These are phyloP conservation scores for Exidia glandulosa DNA, from an alignment of 768 basidiomycete genomes.

Conservation along the genomic window DNA sequence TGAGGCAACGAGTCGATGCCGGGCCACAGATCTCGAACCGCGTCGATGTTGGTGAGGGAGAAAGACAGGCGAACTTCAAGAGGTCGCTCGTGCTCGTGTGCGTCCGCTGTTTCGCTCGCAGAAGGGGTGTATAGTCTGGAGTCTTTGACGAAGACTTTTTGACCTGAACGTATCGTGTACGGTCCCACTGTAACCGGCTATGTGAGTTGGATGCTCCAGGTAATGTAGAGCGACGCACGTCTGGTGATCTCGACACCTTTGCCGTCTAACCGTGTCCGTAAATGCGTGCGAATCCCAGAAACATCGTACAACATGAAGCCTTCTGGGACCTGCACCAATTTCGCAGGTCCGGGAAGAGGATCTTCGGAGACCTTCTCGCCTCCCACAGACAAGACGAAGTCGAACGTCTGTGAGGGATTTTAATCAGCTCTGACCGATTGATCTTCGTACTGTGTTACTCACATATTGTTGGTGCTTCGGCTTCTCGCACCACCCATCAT, in stretches of 20 bases:
- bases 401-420: slow-evolving; percentile 46
- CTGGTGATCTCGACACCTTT: slow-evolving; percentile 80
- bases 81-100: slow-evolving; percentile 17
- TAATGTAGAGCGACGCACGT: slow-evolving; percentile 38
- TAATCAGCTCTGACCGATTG: not conserved
- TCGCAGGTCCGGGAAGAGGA: slow-evolving; percentile 51
- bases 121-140: slow-evolving; percentile 27
- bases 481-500: slow-evolving; percentile 64
- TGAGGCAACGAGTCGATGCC: slow-evolving; percentile 27
- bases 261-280: slow-evolving; percentile 71
- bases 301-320: slow-evolving; percentile 72
- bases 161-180: slow-evolving; percentile 67
- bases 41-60: slow-evolving; percentile 42
- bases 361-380: slow-evolving; percentile 53
- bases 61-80: slow-evolving; percentile 49
- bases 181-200: slow-evolving; percentile 52
- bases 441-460: slow-evolving; percentile 18
- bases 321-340: slow-evolving; percentile 48
- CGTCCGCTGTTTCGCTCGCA: slow-evolving; percentile 18
- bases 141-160: slow-evolving; percentile 78
- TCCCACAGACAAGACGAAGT: slow-evolving; percentile 64
- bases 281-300: slow-evolving; percentile 65
- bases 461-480: slow-evolving; percentile 63
- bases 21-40: slow-evolving; percentile 30
- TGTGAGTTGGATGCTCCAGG: slow-evolving; percentile 2